A percentile compares a stretch with the other conserved stretches of the same genome.
Evolutionary conservation across 768 basidiomycete genomes (phyloP).

Genomic region (Termitomyces sp.): DNA sequence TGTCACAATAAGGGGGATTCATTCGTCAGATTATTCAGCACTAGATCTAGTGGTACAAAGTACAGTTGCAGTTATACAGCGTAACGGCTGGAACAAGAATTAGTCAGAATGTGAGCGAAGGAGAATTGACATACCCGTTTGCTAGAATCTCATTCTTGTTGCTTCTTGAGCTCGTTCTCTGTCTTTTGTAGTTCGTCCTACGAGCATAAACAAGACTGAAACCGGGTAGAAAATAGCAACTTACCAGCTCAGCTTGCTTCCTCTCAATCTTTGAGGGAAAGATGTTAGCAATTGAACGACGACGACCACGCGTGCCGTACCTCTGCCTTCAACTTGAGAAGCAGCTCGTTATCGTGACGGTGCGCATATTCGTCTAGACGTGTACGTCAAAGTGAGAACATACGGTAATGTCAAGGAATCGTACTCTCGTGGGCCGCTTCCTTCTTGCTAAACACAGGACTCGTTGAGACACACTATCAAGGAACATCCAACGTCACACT

Average conservation of each 20-base stretch:
- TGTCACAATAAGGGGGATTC: not conserved
- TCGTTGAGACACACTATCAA: conserved; percentile 17
- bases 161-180: conserved; percentile 20
- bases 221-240: not conserved
- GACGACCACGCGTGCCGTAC: conserved; percentile 28
- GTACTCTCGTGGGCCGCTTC: conserved; percentile 64
- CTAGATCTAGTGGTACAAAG: conserved; percentile 1
- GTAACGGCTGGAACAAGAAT: not conserved
- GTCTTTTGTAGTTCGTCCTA: conserved; percentile 22
- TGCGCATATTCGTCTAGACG: conserved; percentile 59
- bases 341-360: conserved; percentile 50
- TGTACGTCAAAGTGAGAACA: conserved; percentile 2
- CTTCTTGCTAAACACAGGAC: conserved; percentile 47
- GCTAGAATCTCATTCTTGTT: conserved; percentile 2
- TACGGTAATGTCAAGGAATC: not conserved
- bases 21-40: not conserved
- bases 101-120: not conserved
- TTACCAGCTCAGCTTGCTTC: conserved; percentile 32
- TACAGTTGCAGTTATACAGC: not conserved
- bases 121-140: not conserved
- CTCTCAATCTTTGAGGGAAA: conserved; percentile 24
- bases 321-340: conserved; percentile 55
- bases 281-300: not conserved
- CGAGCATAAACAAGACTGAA: not conserved
- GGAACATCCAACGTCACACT: conserved; percentile 15